Conservation (phyloP, 345 rosid genomes). For the Syzygium oleosum region DNA sequence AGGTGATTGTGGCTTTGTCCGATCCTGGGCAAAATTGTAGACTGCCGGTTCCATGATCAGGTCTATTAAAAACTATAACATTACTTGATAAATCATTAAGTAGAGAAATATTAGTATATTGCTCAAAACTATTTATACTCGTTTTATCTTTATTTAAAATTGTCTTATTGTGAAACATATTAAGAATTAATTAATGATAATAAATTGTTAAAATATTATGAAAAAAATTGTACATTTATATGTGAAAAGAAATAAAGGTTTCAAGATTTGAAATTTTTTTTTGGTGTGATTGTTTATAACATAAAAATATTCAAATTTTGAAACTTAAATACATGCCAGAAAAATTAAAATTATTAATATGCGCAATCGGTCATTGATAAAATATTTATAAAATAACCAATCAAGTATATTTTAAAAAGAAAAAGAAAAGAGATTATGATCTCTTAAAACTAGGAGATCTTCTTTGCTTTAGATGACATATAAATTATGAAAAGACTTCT, state of each 20-base stretch:
- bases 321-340: neutral
- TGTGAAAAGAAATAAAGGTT: neutral
- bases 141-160: too few relatives aligned
- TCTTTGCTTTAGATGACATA: neutral
- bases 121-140: neutral
- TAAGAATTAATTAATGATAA: neutral
- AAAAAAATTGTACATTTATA: neutral
- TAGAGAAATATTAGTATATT: neutral
- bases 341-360: too few relatives aligned
- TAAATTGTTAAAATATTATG: neutral
- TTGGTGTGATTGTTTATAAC: neutral
- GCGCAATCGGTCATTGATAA: neutral
- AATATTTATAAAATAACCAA: too few relatives aligned
- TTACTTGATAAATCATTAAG: neutral
- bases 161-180: neutral
- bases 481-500: too few relatives aligned
- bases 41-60: too few relatives aligned
- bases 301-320: too few relatives aligned
- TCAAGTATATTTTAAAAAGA: too few relatives aligned
- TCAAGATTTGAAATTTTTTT: neutral
- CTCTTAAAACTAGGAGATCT: neutral
- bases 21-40: neutral
- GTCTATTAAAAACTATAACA: too few relatives aligned
- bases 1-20: neutral
- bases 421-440: too few relatives aligned